phyloP scores from a whole-genome alignment of 1,284 basidiomycete genomes.

The Ustilago hordei region DNA sequence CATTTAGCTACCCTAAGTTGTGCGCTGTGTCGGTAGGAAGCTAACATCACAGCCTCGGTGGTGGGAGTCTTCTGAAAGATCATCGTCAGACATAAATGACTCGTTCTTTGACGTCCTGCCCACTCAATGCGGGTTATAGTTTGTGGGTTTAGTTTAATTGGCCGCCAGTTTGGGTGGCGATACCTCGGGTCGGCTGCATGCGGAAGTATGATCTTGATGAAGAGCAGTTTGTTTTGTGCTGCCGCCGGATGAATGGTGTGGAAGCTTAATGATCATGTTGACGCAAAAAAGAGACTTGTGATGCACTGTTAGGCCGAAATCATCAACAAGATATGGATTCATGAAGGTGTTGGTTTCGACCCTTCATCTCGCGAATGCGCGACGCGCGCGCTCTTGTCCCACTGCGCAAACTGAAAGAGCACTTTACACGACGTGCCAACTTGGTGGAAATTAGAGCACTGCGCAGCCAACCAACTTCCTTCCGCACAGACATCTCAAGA shows the following conservation, averaged over 20 bases:
- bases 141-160: not conserved
- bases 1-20: not conserved
- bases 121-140: not conserved
- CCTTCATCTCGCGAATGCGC: constrained; percentile 4
- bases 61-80: not conserved
- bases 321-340: no score
- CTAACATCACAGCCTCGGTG: not conserved
- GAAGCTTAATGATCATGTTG: not conserved
- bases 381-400: constrained; percentile 5
- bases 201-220: no score
- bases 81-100: not conserved
- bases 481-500: not conserved
- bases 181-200: not conserved
- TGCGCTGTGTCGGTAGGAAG: not conserved
- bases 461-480: not conserved
- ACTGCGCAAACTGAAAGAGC: not conserved
- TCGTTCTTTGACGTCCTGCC: not conserved
- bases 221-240: not conserved
- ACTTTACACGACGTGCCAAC: constrained; percentile 22
- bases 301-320: not conserved
- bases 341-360: not conserved
- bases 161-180: not conserved
- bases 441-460: not conserved
- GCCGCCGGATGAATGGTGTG: not conserved
- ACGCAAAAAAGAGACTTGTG: no score